Evolutionary conservation across 192 early-diverging fungal species (phyloP), one percentile per base, ranked within the genome.

Genomic region (Linnemannia exigua): DNA sequence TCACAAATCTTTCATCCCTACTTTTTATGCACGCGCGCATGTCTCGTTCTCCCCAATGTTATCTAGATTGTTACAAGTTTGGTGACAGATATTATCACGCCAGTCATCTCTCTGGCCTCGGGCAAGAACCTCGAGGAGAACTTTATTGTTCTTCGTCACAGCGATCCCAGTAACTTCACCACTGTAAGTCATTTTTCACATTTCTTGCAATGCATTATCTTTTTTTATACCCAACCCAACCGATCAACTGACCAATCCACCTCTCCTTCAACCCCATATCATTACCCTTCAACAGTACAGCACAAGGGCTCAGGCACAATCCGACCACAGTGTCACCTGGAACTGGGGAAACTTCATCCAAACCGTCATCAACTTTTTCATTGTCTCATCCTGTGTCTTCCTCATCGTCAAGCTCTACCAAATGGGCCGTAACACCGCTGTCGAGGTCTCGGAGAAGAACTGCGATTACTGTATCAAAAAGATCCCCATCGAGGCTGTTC

Each of bases 321-420:
- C 76, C n/a, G 88, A 84, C 35, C 90, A 90, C 6, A 84, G 82
- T 6, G 75, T 93, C 17, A 93, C 92, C 31, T 89, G 87, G 77
- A 92, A 91, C 77, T 93, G 88, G 75, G 93, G 93, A 25, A 90
- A 91, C 58, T 95, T 95, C 70, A 70, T 95, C 70, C 89, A 93
- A 58, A 83, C 85, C 58, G 69, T 92, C 77, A 87, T 95, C 88
- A 95, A 93, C 87, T 94, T 95, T 54, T 73, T 95, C 76, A 89
- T 95, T 50, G 87, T 94, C 61, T 77, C 89, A 48, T 66, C 85
- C 70, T 88, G 89, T 66, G 83, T 95, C 75, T 95, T 92, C 81
- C 63, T 93, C 41, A 88, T 95, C 28, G 89, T 94, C 17, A 93
- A 94, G 79, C 54, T 85, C 44, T 85, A 85, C 52, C 83, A 85